Evolutionary conservation across 768 basidiomycete species (phyloP).

Genomic region (Tulasnella sp.): DNA sequence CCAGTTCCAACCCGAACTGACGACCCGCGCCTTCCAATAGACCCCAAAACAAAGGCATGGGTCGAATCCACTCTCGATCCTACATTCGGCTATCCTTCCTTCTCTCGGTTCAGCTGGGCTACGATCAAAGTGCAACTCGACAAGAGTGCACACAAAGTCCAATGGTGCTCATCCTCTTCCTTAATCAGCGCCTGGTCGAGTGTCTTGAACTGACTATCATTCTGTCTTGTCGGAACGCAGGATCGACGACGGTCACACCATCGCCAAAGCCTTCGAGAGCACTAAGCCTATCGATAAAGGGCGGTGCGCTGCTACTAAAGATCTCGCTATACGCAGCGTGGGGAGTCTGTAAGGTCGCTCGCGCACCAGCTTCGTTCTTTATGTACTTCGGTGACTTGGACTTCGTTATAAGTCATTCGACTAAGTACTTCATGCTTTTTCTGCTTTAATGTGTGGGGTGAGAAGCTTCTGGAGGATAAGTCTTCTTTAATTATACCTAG

Average conservation of each 20-base stretch:
- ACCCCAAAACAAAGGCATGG: slow-evolving; percentile 92
- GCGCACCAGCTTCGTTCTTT: not conserved
- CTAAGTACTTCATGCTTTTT: not conserved
- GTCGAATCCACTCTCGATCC: slow-evolving; percentile 70
- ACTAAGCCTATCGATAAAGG: slow-evolving; percentile 72
- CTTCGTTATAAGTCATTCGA: not conserved
- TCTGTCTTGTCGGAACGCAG: slow-evolving; percentile 41
- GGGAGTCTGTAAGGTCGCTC: slow-evolving; percentile 50
- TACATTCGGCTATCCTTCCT: slow-evolving; percentile 86
- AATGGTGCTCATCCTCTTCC: slow-evolving; percentile 57
- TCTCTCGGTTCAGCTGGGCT: slow-evolving; percentile 94
- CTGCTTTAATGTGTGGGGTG: not conserved
- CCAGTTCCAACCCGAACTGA: not conserved
- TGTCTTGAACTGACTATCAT: not conserved
- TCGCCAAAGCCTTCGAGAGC: slow-evolving; percentile 69
- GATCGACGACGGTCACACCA: slow-evolving; percentile 79
- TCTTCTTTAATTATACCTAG: not conserved
- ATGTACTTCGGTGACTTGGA: not conserved
- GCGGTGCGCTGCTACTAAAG: slow-evolving; percentile 64
- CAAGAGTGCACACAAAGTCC: slow-evolving; percentile 56
- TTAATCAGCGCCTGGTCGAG: not conserved
- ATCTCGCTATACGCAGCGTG: slow-evolving; percentile 69
- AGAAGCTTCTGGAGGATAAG: not conserved
- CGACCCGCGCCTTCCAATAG: slow-evolving; percentile 41
- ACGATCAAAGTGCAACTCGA: slow-evolving; percentile 84